Conservation (phyloP, 768 basidiomycete species). For the Erythrobasidium yunnanense region DNA sequence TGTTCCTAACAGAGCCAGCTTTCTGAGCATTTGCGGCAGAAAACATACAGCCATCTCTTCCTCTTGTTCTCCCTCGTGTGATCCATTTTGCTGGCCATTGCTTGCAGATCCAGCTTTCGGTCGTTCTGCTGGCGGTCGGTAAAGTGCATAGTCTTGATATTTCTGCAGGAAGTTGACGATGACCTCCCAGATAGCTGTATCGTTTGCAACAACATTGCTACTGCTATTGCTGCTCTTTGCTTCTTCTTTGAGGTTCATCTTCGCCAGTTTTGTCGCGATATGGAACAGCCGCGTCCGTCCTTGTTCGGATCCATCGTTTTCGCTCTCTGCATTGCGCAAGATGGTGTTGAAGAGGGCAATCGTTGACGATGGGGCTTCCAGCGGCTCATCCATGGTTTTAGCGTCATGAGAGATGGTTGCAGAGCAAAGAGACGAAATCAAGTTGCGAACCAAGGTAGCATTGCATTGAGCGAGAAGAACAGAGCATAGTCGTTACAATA, state of each 20-base stretch:
- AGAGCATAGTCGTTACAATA: background rate
- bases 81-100: background rate
- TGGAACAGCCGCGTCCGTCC: constrained; percentile 3
- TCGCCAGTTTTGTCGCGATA: constrained; percentile 4
- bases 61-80: background rate
- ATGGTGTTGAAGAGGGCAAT: constrained; percentile 10
- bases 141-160: constrained; percentile 16
- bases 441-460: too few relatives aligned
- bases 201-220: background rate
- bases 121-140: background rate
- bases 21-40: background rate
- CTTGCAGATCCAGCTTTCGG: background rate
- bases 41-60: constrained; percentile 19
- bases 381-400: background rate
- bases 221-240: background rate
- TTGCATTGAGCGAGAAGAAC: too few relatives aligned
- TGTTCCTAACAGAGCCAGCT: background rate
- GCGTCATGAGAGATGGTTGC: too few relatives aligned
- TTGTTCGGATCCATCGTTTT: background rate
- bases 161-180: constrained; percentile 5
- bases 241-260: constrained; percentile 2
- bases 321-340: constrained; percentile 4
- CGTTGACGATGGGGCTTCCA: constrained; percentile 13
- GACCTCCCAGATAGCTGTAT: background rate
- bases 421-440: too few relatives aligned